A percentile compares a stretch with the other conserved stretches of the same genome.
phyloP scores from a whole-genome alignment of 768 basidiomycete genomes.

The Cubamyces lactineus region DNA sequence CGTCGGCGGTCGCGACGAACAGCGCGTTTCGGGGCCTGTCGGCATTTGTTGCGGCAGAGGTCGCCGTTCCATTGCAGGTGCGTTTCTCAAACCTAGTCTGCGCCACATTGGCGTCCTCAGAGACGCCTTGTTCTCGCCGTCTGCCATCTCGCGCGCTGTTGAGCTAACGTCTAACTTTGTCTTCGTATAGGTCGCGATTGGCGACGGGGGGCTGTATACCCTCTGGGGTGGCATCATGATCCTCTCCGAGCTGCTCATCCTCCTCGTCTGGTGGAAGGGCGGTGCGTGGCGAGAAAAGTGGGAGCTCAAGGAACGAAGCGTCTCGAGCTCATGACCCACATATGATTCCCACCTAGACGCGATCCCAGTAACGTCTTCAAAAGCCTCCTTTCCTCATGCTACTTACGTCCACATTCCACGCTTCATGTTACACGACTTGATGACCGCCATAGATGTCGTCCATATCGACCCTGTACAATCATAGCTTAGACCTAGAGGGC shows the following conservation, averaged over 20 bases:
- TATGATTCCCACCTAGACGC: no score
- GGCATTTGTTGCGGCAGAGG: constrained; percentile 71
- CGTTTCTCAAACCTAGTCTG: constrained; percentile 22
- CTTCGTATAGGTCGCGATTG: constrained; percentile 55
- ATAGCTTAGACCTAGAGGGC: neutral
- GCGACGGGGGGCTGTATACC: constrained; percentile 82
- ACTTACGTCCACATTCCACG: neutral
- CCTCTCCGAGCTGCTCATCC: constrained; percentile 54
- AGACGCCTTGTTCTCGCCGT: neutral
- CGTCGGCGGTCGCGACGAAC: constrained; percentile 75
- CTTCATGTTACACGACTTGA: neutral
- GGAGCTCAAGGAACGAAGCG: constrained; percentile 44
- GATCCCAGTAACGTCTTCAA: no score
- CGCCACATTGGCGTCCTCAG: neutral
- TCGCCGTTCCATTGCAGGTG: constrained; percentile 74
- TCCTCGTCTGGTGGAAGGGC: constrained; percentile 66
- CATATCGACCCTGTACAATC: neutral
- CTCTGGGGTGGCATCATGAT: constrained; percentile 61
- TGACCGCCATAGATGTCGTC: neutral
- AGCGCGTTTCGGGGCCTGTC: constrained; percentile 71
- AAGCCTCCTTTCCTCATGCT: no score
- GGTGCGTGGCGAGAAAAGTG: constrained; percentile 57
- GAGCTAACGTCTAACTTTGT: neutral
- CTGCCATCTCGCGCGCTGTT: neutral
- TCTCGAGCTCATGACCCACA: constrained; percentile 5